phyloP scores from a whole-genome alignment of 139 green algal genomes.

The Ettlia oleoabundans region DNA sequence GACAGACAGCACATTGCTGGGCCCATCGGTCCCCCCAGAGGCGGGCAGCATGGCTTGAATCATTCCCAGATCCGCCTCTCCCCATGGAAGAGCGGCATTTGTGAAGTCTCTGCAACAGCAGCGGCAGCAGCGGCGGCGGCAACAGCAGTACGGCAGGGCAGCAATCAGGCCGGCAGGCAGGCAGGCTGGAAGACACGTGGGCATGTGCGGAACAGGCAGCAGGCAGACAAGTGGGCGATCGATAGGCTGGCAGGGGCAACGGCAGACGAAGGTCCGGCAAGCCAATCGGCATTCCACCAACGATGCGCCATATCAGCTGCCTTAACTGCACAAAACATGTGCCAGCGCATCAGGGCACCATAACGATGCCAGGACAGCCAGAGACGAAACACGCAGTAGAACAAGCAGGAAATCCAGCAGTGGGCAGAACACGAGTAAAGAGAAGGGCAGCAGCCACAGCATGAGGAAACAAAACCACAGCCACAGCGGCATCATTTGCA shows the following conservation, averaged over 20 bases:
- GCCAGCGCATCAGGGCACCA: neutral
- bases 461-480: neutral
- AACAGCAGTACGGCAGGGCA: too few relatives aligned
- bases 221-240: neutral
- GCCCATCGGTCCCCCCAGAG: neutral
- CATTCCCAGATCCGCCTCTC: slow-evolving; percentile 9
- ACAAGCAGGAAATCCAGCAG: neutral
- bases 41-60: slow-evolving; percentile 5
- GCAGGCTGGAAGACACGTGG: neutral
- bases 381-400: neutral
- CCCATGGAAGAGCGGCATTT: slow-evolving; percentile 61
- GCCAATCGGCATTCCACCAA: too few relatives aligned
- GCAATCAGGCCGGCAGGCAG: neutral
- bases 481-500: too few relatives aligned
- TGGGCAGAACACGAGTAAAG: neutral
- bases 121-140: neutral
- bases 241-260: neutral
- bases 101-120: slow-evolving; percentile 63
- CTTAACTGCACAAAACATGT: neutral
- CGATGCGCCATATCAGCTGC: too few relatives aligned
- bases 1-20: slow-evolving; percentile 18
- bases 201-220: neutral
- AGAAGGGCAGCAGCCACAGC: neutral
- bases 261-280: neutral
- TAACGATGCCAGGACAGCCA: neutral